Evolutionary conservation across 202 grass and related monocot genomes (phyloP), one percentile per base, ranked within the genome.

Genomic region (Carex sylvatica): DNA sequence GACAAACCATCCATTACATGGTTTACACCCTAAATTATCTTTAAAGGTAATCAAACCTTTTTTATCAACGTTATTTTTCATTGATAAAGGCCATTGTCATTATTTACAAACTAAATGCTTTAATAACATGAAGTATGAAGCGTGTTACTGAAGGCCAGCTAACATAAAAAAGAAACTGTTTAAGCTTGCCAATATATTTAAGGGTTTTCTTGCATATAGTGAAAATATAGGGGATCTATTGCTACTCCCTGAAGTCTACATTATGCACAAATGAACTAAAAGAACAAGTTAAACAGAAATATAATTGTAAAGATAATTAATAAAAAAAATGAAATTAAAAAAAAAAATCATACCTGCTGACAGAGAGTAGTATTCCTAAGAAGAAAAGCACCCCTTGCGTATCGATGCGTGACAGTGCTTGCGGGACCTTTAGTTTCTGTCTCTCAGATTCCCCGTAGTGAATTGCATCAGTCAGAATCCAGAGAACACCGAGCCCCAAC

Each of bases 331-430:
- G 15, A 47, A 71, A 71, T 38, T 47, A 36, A 36, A 18, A 78
- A 31, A 31, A 1, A 59, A 35, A 78, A 78, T 10, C 52, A 61
- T 18, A 94, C 90, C 95, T 95, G 88, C 92, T 82, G 18, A 98
- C 89, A 0, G 95, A 95, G 26, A 98, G 64, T 70, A 98, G 90
- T 79, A 98, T 95, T 53, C 95, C 95, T 83, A 98, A 87, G 89
- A 98, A 98, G 84, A 98, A 98, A 18, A 98, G 79, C 42, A 95
- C 72, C 84, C 95, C 95, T 84, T 98, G 95, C 46, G 90, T 91
- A 87, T 98, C 95, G 58, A 98, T 98, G 52, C 92, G 88, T 12
- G 95, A 98, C 14, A 98, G 82, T 0, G 95, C 95, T 74, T 98
- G 95, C 61, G 95, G 92, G 84, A 98, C 92, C 89, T 98, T 98